These are phyloP conservation scores for Anthracocystis setariae DNA, from an alignment of 1,284 basidiomycete genomes.

Conservation along the genomic window DNA sequence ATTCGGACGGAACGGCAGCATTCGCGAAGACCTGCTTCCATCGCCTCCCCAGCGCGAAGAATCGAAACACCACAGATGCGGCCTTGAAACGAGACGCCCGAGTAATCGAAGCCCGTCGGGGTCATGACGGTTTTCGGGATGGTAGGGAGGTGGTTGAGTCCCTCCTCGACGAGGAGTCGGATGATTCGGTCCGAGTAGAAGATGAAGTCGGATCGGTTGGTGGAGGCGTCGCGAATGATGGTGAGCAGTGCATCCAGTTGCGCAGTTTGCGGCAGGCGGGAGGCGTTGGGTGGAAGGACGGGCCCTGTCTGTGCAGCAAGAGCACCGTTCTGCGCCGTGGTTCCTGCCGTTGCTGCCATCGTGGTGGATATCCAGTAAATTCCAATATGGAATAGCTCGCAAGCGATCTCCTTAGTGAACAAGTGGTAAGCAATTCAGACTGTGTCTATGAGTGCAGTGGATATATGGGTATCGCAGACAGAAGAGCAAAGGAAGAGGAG, in stretches of 20 bases:
- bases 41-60: conserved; percentile 70
- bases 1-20: conserved; percentile 74
- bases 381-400: no score
- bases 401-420: no score
- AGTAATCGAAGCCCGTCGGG: conserved; percentile 76
- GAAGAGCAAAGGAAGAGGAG: no score
- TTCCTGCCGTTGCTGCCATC: conserved; percentile 21
- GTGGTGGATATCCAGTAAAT: not conserved
- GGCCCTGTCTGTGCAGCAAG: conserved; percentile 25
- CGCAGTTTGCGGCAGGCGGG: conserved; percentile 80
- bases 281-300: conserved; percentile 78
- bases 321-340: conserved; percentile 18
- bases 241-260: conserved; percentile 90
- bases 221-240: conserved; percentile 77
- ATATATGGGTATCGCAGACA: no score
- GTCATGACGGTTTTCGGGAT: conserved; percentile 58
- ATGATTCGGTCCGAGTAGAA: conserved; percentile 85
- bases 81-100: conserved; percentile 62
- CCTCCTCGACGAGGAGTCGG: conserved; percentile 74
- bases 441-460: conserved; percentile 1
- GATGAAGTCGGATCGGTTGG: conserved; percentile 85
- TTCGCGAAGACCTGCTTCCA: conserved; percentile 80
- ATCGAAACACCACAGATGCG: conserved; percentile 64
- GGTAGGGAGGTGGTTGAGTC: conserved; percentile 89
- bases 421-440: no score